Conservation (phyloP, 1,139 yeast species). For the Nakaseomyces nivariensis region DNA sequence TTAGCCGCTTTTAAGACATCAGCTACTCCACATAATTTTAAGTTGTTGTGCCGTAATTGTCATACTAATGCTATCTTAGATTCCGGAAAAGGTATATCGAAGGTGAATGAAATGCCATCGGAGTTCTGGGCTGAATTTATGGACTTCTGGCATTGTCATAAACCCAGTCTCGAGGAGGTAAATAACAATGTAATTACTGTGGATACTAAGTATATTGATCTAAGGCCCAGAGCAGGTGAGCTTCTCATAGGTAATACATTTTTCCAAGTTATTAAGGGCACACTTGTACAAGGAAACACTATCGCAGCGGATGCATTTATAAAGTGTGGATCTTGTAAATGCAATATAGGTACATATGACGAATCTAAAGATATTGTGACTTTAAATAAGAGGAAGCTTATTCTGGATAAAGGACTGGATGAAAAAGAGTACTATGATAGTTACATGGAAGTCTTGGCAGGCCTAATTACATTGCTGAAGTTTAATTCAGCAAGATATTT, state of each 20-base stretch:
- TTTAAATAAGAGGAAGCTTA: constrained; percentile 20
- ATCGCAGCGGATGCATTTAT: background rate
- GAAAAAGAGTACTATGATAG: background rate
- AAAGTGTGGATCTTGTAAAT: background rate
- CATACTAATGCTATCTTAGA: constrained; percentile 7
- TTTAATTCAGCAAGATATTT: constrained; percentile 2
- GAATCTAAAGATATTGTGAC: background rate
- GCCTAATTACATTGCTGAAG: background rate
- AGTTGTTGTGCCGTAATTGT: constrained; percentile 13
- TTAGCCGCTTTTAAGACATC: background rate
- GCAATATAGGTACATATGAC: background rate
- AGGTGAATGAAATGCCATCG: constrained; percentile 67
- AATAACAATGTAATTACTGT: background rate
- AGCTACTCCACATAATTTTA: constrained; percentile 6
- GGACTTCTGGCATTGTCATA: constrained; percentile 98
- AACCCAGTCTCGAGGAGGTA: constrained; percentile 41
- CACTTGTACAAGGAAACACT: constrained; percentile 6
- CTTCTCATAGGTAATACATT: constrained; percentile 22
- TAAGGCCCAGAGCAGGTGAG: constrained; percentile 19
- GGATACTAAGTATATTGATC: constrained; percentile 8
- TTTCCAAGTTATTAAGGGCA: constrained; percentile 11
- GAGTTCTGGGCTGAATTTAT: constrained; percentile 91
- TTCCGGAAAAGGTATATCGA: constrained; percentile 10
- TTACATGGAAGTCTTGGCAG: background rate
- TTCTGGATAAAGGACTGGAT: constrained; percentile 3